phyloP scores from a whole-genome alignment of 2,329 filamentous ascomycete species.

The Hirsutella minnesotensis region DNA sequence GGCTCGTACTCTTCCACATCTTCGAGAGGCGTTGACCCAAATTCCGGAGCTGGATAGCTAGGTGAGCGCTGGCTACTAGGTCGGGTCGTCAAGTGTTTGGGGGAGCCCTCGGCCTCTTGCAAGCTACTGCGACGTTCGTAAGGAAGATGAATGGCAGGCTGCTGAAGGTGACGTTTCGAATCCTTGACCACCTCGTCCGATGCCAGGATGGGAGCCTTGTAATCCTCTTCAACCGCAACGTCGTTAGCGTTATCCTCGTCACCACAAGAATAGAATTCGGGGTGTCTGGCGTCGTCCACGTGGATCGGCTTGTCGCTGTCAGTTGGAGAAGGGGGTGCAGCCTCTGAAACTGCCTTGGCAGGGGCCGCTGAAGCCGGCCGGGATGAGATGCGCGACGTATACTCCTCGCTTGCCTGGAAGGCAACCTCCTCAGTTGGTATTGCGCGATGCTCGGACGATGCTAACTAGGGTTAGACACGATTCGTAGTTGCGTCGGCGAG shows the following conservation, averaged over 20 bases:
- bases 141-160: slow-evolving; percentile 71
- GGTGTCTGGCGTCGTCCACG: slow-evolving; percentile 48
- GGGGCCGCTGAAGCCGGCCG: slow-evolving; percentile 33
- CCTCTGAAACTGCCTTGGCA: slow-evolving; percentile 15
- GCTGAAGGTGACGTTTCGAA: slow-evolving; percentile 53
- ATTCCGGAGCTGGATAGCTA: slow-evolving; percentile 32
- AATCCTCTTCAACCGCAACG: slow-evolving; percentile 47
- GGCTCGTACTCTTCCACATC: slow-evolving; percentile 93
- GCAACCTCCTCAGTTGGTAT: slow-evolving; percentile 88
- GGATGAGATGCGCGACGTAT: slow-evolving; percentile 66
- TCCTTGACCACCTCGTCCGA: slow-evolving; percentile 76
- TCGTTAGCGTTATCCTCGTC: slow-evolving; percentile 35
- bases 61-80: slow-evolving; percentile 52
- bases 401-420: slow-evolving; percentile 78
- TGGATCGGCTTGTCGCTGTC: slow-evolving; percentile 56
- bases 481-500: slow-evolving; percentile 4
- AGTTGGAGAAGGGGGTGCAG: slow-evolving; percentile 17
- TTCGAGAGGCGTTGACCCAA: slow-evolving; percentile 61
- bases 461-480: slow-evolving; percentile 30
- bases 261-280: slow-evolving; percentile 25
- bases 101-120: slow-evolving; percentile 42
- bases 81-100: slow-evolving; percentile 54
- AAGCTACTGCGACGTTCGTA: slow-evolving; percentile 50
- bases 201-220: slow-evolving; percentile 73
- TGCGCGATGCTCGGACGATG: slow-evolving; percentile 48